Conservation (phyloP, 2,329 filamentous ascomycete genomes). For the Neonectria coccinea region DNA sequence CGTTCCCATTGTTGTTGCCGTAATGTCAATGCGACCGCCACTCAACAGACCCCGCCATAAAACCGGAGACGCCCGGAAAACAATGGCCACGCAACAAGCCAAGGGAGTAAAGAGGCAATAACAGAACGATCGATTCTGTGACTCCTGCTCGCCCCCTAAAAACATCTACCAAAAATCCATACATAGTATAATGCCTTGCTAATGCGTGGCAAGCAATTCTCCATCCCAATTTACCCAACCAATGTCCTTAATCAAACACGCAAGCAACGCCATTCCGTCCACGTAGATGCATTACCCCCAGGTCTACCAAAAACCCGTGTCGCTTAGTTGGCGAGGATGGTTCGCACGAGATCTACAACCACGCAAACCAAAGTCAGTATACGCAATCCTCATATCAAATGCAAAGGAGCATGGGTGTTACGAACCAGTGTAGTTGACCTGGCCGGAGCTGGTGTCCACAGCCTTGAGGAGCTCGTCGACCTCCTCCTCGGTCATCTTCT, state of each 20-base stretch:
- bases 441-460: conserved; percentile 93
- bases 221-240: conserved; percentile 43
- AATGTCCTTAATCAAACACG: conserved; percentile 47
- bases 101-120: conserved; percentile 32
- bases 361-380: conserved; percentile 4
- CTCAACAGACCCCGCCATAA: conserved; percentile 16
- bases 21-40: not conserved
- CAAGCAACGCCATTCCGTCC: conserved; percentile 50
- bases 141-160: conserved; percentile 38
- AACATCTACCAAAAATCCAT: conserved; percentile 47
- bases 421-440: conserved; percentile 96
- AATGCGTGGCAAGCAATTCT: conserved; percentile 42
- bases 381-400: not conserved
- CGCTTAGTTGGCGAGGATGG: conserved; percentile 83
- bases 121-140: conserved; percentile 36
- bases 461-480: conserved; percentile 99
- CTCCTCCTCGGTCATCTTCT: conserved; percentile 99
- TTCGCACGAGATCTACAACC: conserved; percentile 79
- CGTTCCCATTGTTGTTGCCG: conserved; percentile 15
- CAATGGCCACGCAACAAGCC: conserved; percentile 6
- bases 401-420: not conserved
- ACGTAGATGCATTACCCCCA: conserved; percentile 49
- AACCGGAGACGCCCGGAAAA: conserved; percentile 13
- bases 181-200: conserved; percentile 38
- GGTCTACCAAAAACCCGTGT: conserved; percentile 32